phyloP scores from a whole-genome alignment of 2,329 filamentous ascomycete species.

The Sclerotiophoma versabilis region DNA sequence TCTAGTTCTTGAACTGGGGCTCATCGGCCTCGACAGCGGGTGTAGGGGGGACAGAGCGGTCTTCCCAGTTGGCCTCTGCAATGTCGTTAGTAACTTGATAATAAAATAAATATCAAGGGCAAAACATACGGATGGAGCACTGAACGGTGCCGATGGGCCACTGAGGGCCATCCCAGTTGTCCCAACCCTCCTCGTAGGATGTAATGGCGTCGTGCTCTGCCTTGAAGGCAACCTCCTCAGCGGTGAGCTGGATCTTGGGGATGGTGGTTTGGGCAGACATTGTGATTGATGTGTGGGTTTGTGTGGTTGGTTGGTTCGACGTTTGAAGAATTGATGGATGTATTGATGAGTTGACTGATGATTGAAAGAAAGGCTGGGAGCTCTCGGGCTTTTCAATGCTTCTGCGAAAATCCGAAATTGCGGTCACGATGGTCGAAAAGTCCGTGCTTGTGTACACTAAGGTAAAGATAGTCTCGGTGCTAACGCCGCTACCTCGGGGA shows the following conservation, averaged over 20 bases:
- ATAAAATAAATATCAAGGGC: neutral
- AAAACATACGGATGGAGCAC: constrained; percentile 29
- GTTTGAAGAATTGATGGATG: constrained; percentile 8
- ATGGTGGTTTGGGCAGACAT: constrained; percentile 19
- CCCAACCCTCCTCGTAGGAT: constrained; percentile 38
- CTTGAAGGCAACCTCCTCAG: constrained; percentile 31
- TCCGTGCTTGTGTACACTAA: constrained; percentile 21
- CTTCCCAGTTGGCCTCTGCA: constrained; percentile 19
- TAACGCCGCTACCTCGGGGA: constrained; percentile 20
- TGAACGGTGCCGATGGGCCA: constrained; percentile 35
- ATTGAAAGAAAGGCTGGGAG: constrained; percentile 3
- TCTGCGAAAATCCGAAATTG: constrained; percentile 18
- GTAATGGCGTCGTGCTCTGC: constrained; percentile 30
- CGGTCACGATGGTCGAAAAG: constrained; percentile 14
- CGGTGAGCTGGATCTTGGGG: constrained; percentile 16
- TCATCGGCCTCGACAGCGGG: constrained; percentile 19
- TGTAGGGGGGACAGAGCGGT: constrained; percentile 17
- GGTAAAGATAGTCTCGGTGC: constrained; percentile 19
- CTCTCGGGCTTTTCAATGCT: constrained; percentile 17
- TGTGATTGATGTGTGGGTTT: constrained; percentile 3
- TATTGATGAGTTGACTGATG: constrained; percentile 12
- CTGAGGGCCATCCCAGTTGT: constrained; percentile 35
- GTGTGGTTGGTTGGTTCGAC: constrained; percentile 3
- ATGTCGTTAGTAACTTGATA: constrained; percentile 1
- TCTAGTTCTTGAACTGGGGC: constrained; percentile 21